phyloP scores from a whole-genome alignment of 176 grass and related monocot genomes.

The Oryza australiensis region DNA sequence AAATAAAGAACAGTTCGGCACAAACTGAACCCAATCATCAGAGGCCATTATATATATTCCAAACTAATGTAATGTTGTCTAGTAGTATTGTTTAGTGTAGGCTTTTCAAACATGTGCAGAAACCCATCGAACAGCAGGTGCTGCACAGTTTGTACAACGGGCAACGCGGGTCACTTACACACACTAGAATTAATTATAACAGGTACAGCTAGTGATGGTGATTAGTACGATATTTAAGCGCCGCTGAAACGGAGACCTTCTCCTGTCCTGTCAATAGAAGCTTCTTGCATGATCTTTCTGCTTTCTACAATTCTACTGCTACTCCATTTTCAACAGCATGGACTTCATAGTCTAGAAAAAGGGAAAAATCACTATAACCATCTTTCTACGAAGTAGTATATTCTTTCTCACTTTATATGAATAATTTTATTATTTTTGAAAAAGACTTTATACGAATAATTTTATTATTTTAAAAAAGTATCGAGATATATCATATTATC shows the following conservation, averaged over 20 bases:
- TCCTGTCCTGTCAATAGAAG: neutral
- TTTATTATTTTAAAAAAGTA: no score
- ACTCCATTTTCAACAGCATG: neutral
- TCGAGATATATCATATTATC: no score
- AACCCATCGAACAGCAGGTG: neutral
- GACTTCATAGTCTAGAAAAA: no score
- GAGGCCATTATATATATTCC: neutral
- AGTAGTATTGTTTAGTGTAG: neutral
- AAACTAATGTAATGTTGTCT: neutral
- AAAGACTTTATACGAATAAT: no score
- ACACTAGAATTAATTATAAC: neutral
- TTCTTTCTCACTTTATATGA: no score
- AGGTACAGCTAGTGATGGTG: neutral
- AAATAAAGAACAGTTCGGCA: neutral
- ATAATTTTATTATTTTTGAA: no score
- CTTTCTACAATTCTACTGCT: no score
- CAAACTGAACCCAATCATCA: conserved; percentile 17
- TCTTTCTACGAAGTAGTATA: no score
- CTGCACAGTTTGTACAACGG: no score
- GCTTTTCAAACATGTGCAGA: neutral
- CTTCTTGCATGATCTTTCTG: neutral
- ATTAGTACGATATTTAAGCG: neutral
- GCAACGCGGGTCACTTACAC: no score
- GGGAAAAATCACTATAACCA: no score
- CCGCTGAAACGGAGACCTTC: neutral